Conservation (phyloP, 2,329 filamentous ascomycete species). For the Aspergillus unguis region DNA sequence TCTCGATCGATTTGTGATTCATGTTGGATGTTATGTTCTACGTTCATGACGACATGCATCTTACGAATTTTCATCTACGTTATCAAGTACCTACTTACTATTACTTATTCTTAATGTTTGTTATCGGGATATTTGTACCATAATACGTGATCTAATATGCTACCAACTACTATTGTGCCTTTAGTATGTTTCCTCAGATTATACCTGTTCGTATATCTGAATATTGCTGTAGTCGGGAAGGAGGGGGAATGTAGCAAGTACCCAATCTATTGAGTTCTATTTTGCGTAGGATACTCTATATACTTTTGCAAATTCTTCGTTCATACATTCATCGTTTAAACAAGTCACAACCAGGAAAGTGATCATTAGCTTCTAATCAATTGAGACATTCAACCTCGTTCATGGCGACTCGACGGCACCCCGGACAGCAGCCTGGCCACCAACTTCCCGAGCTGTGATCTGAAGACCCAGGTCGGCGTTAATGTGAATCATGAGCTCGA, state of each 20-base stretch:
- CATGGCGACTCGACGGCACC: slow-evolving; percentile 52
- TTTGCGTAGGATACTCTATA: slow-evolving; percentile 19
- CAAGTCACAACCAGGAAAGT: slow-evolving; percentile 2
- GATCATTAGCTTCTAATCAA: slow-evolving; percentile 4
- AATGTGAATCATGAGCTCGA: slow-evolving; percentile 92
- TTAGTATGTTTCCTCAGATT: background rate
- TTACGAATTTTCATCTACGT: background rate
- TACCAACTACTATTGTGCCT: background rate
- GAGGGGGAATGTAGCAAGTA: background rate
- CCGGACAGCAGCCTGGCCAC: slow-evolving; percentile 78
- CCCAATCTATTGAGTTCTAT: slow-evolving; percentile 18
- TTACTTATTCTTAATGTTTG: slow-evolving; percentile 5
- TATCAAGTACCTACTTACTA: slow-evolving; percentile 4
- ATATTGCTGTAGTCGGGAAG: background rate
- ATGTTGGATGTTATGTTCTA: background rate
- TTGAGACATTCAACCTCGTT: background rate
- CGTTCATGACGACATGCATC: slow-evolving; percentile 4
- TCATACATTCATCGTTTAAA: slow-evolving; percentile 21
- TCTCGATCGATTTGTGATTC: slow-evolving; percentile 2
- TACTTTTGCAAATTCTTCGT: slow-evolving; percentile 24
- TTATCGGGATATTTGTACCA: slow-evolving; percentile 16
- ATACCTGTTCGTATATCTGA: too few species aligned
- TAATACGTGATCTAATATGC: slow-evolving; percentile 9
- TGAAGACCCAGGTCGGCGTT: slow-evolving; percentile 74
- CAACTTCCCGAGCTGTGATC: slow-evolving; percentile 79